Base-by-base conservation (phyloP, 371 early-diverging fungal species). In the Nematocida minor region DNA sequence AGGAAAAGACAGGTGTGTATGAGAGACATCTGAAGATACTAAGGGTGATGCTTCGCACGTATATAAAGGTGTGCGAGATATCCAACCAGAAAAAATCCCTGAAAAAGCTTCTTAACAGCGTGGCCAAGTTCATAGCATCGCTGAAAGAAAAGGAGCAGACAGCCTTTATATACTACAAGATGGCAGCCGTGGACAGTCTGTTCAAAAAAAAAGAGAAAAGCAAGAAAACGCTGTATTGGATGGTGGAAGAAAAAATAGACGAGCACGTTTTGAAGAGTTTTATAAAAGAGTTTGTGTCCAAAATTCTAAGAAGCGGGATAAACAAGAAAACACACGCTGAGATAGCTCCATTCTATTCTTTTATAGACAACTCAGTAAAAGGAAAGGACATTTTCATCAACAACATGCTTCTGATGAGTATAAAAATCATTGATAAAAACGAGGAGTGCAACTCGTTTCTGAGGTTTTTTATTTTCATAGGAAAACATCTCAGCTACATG, bases 201-300 rank as follows among this genome's bases (percentile, higher is more conserved):
- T 62, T 74, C 48, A 53, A 60, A 22, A 29, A 66, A 18, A 74
- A 74, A 44, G 77, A 74, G 16, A 48, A 29, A 51, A 64, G 9
- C 41, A 74, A 74, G 34, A 64, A 53, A 36, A 40, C 11, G 41
- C 46, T 74, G 4, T 74, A 74, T 34, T 38, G 38, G 22, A 44
- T 47, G 63, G 31, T 74, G 6, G 77, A 74, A 34, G 48, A 74
- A 22, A 74, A 62, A 49, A 7, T 74, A 4, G 64, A 64, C 22
- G 64, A 48, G 4, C 25, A 48, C n/a, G 36, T 32, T 20, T 18
- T 74, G 62, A 62, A 66, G 40, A 53, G 22, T 18, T 74, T 74
- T 36, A 60, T 62, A 20, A 48, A 66, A 25, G 46, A 48, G 36
- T 64, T 64, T 46, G 49, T 48, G 9, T n/a, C 22, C 11, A 40